Percentiles rank a stretch among this genome's conserved stretches.
Evolutionary conservation across 2,329 filamentous ascomycete species (phyloP).

Genomic region (Arthrobotrys sphaeroides): DNA sequence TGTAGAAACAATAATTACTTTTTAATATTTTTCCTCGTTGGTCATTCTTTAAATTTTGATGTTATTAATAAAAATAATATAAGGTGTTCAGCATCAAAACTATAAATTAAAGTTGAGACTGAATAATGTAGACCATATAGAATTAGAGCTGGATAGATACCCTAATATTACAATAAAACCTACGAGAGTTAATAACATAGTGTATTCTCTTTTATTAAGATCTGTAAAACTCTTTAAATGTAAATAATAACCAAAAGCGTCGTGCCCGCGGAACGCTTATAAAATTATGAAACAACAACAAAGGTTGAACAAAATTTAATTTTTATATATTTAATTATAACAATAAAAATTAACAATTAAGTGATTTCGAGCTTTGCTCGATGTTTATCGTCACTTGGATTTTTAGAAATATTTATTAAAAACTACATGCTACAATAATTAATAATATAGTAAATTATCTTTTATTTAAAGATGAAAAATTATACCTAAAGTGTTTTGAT

Average conservation of each 20-base stretch:
- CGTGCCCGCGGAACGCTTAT: too few species aligned
- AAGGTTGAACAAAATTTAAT: too few species aligned
- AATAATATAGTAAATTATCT: conserved; percentile 60
- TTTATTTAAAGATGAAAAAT: conserved; percentile 60
- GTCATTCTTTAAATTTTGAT: background rate
- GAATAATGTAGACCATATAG: conserved; percentile 61
- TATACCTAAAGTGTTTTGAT: conserved; percentile 59
- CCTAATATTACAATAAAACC: conserved; percentile 60
- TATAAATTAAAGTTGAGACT: conserved; percentile 58
- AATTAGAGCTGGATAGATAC: conserved; percentile 60
- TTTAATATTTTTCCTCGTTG: background rate
- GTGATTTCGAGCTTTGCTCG: too few species aligned
- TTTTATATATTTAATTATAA: too few species aligned
- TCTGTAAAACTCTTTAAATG: too few species aligned
- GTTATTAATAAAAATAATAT: conserved; percentile 50
- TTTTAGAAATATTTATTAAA: too few species aligned
- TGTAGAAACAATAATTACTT: background rate
- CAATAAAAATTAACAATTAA: too few species aligned
- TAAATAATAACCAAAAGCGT: too few species aligned
- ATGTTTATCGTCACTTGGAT: too few species aligned
- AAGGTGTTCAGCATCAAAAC: conserved; percentile 39
- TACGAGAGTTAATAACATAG: too few species aligned
- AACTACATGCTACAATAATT: conserved; percentile 59
- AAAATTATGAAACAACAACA: too few species aligned
- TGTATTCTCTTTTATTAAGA: too few species aligned